Evolutionary conservation across 2,329 filamentous ascomycete species (phyloP).

Genomic region (Xylaria sp.): DNA sequence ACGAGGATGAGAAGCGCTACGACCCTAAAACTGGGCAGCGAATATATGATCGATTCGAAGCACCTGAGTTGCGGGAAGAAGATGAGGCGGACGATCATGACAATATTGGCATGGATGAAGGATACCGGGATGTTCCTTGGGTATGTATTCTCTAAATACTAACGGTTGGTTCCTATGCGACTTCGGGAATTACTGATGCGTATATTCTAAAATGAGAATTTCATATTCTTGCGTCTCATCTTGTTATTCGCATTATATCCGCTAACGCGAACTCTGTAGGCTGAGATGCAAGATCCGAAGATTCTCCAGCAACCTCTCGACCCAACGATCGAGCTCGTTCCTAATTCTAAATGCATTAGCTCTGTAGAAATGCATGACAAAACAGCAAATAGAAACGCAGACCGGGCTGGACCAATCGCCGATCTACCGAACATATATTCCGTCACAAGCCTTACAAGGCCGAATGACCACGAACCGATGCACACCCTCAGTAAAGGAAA

Average conservation of each 20-base stretch:
- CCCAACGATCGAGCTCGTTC: conserved; percentile 16
- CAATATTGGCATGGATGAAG: conserved; percentile 61
- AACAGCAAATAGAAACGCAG: neutral
- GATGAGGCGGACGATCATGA: conserved; percentile 66
- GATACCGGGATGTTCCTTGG: conserved; percentile 69
- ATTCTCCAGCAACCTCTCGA: conserved; percentile 63
- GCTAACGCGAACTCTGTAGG: conserved; percentile 33
- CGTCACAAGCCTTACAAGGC: neutral
- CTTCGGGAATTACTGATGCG: neutral
- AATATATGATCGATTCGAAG: conserved; percentile 82
- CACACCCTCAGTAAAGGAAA: conserved; percentile 1
- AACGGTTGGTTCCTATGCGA: neutral
- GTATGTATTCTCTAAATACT: conserved; percentile 24
- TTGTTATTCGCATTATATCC: neutral
- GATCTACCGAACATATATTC: neutral
- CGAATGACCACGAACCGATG: neutral
- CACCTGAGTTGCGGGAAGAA: conserved; percentile 71
- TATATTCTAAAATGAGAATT: neutral
- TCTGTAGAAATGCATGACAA: conserved; percentile 6
- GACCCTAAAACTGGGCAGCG: conserved; percentile 76
- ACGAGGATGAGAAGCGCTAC: conserved; percentile 67
- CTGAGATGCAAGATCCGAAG: conserved; percentile 74
- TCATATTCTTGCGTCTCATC: neutral
- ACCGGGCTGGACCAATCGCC: neutral
- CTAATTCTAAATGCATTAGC: conserved; percentile 7